A percentile compares a stretch with the other conserved stretches of the same genome.
Evolutionary conservation across 495 filamentous ascomycete species (phyloP).

Genomic region (Entonaema liquescens): DNA sequence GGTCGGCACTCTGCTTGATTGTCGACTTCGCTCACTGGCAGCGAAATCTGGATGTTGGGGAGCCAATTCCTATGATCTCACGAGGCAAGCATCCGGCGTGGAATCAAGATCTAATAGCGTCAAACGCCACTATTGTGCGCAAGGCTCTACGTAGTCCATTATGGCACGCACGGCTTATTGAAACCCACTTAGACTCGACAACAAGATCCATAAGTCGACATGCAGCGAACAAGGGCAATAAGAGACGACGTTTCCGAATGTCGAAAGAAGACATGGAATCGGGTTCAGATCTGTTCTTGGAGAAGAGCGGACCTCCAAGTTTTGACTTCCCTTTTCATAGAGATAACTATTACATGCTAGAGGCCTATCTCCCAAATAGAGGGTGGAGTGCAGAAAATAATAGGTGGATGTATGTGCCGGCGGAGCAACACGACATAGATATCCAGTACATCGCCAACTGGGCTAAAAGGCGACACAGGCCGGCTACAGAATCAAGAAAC

Average conservation of each 20-base stretch:
- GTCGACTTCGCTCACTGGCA: slow-evolving; percentile 67
- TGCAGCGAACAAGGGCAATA: slow-evolving; percentile 55
- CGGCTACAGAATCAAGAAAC: neutral
- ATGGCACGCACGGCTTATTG: slow-evolving; percentile 59
- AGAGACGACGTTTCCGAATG: slow-evolving; percentile 57
- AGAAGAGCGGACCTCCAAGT: slow-evolving; percentile 54
- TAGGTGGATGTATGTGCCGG: slow-evolving; percentile 56
- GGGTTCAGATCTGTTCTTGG: slow-evolving; percentile 59
- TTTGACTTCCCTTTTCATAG: slow-evolving; percentile 60
- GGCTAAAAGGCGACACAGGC: slow-evolving; percentile 24
- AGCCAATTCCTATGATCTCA: slow-evolving; percentile 60
- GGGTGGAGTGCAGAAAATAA: slow-evolving; percentile 51
- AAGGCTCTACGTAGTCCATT: slow-evolving; percentile 54
- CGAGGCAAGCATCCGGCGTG: slow-evolving; percentile 55
- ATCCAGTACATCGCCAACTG: slow-evolving; percentile 40
- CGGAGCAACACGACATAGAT: slow-evolving; percentile 55
- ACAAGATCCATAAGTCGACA: slow-evolving; percentile 60
- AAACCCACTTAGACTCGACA: slow-evolving; percentile 60
- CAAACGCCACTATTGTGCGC: slow-evolving; percentile 51
- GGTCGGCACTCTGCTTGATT: slow-evolving; percentile 60
- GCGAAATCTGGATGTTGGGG: slow-evolving; percentile 55
- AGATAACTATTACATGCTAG: slow-evolving; percentile 64
- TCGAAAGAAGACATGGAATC: slow-evolving; percentile 53
- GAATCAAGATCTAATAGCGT: slow-evolving; percentile 54
- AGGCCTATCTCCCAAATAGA: slow-evolving; percentile 59